Base-by-base conservation (phyloP, 805 yeast genomes). In the Wickerhamiella dianesei region DNA sequence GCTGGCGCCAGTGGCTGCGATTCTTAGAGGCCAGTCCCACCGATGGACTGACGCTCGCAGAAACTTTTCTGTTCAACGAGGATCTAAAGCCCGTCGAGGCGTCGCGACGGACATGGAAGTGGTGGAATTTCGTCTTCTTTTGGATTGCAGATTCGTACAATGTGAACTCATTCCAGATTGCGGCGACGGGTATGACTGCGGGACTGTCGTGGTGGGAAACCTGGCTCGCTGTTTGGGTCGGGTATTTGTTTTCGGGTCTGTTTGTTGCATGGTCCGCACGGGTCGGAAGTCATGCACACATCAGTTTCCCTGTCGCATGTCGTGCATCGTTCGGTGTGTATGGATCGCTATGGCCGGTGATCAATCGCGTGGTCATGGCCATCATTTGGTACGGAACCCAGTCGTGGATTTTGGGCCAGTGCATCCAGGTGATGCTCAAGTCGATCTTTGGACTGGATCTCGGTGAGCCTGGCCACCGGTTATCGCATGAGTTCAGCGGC, bases 61-160 rank as follows among this genome's bases (percentile, higher is more conserved):
- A 83, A 57, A 68, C 80, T 52, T 86, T 82, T 56, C 69, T 86
- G 36, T 74, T 72, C 59, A 85, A 85, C 63, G 70, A 72, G 54
- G 96, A 86, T 65, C 70, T 86, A 57, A 74, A 76, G 53, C 59
- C 59, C 1, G 60, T 57, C 9, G 59, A 56, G 42, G 70, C 64
- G 14, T 74, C 66, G 3, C 76, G 94, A 57, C 71, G 95, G 57
- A 73, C 74, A n/a, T 86, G 96, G 96, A 66, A 75, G 22, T 83
- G 94, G 94, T 78, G 69, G 63, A 83, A 85, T 62, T 86, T 67
- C 60, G 78, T 82, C 13, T 77, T 75, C 53, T 82, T 83, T 56
- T 86, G 96, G 96, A 63, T 86, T 48, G 86, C 95, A 0, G 96
- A 86, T 61, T 79, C 94, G 29, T 83, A 86, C 67, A 86, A 86